Conservation (phyloP, 164 flowering plant species). For the Paratinospora sagittata region DNA sequence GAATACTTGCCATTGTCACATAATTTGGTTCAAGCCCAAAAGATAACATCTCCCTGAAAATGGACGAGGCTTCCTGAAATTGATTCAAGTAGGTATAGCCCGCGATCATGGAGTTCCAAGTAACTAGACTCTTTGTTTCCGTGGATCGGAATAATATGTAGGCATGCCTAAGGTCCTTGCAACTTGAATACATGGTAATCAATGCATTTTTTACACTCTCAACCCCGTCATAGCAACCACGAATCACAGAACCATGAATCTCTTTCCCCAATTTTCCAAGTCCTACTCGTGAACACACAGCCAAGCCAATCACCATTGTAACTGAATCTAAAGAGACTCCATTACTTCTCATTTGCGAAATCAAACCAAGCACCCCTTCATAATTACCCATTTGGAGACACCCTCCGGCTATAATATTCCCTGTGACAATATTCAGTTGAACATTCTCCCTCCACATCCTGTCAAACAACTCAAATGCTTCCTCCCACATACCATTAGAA, state of each 20-base stretch:
- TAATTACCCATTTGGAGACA: constrained; percentile 33
- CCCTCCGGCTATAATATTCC: constrained; percentile 55
- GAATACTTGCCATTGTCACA: constrained; percentile 52
- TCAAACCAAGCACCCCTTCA: constrained; percentile 32
- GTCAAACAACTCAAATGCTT: constrained; percentile 41
- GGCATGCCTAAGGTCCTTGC: constrained; percentile 35
- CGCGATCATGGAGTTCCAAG: constrained; percentile 60
- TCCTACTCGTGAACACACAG: constrained; percentile 45
- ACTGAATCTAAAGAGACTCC: constrained; percentile 32
- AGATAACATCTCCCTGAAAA: constrained; percentile 41
- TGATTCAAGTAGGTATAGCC: constrained; percentile 35
- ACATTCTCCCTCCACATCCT: constrained; percentile 23
- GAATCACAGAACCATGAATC: constrained; percentile 44
- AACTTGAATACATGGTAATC: constrained; percentile 54
- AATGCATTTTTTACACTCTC: constrained; percentile 42
- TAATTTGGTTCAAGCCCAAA: constrained; percentile 40
- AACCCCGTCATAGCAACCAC: constrained; percentile 17
- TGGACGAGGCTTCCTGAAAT: constrained; percentile 36
- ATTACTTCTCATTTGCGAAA: constrained; percentile 32
- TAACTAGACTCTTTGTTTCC: constrained; percentile 27
- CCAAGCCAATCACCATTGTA: constrained; percentile 36
- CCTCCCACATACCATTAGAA: constrained; percentile 39
- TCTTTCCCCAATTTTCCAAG: constrained; percentile 35
- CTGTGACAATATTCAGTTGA: constrained; percentile 33
- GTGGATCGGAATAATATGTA: constrained; percentile 28